Percentiles rank a stretch among this genome's conserved stretches.
Conservation (phyloP, 352 stramenopile species). For the Pseudoperonospora humuli region DNA sequence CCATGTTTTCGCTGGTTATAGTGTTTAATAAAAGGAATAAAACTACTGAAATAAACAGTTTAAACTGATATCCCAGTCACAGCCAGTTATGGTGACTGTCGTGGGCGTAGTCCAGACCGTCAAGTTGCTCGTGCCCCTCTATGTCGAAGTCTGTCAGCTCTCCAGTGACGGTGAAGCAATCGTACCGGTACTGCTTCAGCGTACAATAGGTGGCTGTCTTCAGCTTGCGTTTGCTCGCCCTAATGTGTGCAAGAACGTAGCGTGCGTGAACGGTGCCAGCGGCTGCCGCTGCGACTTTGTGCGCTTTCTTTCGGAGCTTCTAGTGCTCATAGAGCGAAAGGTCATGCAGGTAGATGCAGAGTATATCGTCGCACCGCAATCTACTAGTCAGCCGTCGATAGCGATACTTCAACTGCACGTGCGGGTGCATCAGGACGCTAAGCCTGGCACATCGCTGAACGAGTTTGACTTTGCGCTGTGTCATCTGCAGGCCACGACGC, state of each 20-base stretch:
- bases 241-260: slow-evolving; percentile 30
- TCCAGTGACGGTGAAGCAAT: neutral
- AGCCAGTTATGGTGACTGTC: neutral
- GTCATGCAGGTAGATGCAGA: slow-evolving; percentile 31
- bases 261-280: slow-evolving; percentile 34
- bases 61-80: neutral
- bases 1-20: too few relatives aligned
- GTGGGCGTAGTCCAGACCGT: slow-evolving; percentile 17
- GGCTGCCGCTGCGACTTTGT: slow-evolving; percentile 44
- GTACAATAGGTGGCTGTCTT: slow-evolving; percentile 23
- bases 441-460: slow-evolving; percentile 23
- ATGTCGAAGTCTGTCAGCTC: slow-evolving; percentile 12
- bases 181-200: slow-evolving; percentile 22
- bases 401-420: slow-evolving; percentile 52
- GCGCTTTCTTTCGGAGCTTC: slow-evolving; percentile 33
- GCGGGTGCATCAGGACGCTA: slow-evolving; percentile 29
- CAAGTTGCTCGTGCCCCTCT: slow-evolving; percentile 32
- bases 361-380: slow-evolving; percentile 32
- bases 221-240: slow-evolving; percentile 26
- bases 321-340: slow-evolving; percentile 35
- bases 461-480: slow-evolving; percentile 53
- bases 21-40: too few relatives aligned
- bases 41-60: neutral
- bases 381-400: slow-evolving; percentile 4
- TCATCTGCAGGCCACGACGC: slow-evolving; percentile 43